These are phyloP conservation scores for Penicillium nordicum DNA, from an alignment of 2,329 filamentous ascomycete species.

Conservation along the genomic window DNA sequence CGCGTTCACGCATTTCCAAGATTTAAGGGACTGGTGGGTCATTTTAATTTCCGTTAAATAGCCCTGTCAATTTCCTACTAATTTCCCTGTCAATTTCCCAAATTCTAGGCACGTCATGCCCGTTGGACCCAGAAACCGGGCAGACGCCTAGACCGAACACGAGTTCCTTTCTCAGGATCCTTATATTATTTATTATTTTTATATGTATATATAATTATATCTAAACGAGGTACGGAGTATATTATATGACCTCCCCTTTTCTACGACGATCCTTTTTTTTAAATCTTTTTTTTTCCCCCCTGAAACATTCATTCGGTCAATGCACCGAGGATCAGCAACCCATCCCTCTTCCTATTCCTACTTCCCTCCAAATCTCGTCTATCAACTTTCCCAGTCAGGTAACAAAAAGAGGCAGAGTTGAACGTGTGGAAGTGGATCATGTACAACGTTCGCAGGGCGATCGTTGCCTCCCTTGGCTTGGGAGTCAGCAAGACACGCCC, in stretches of 20 bases:
- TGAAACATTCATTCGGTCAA: constrained; percentile 12
- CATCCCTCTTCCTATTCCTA: constrained; percentile 1
- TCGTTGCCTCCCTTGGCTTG: neutral
- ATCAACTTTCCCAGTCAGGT: neutral
- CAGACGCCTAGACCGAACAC: neutral
- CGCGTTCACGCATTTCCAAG: constrained; percentile 10
- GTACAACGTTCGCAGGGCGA: constrained; percentile 3
- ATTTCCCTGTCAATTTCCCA: neutral
- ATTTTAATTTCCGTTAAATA: neutral
- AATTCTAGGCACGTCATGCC: neutral
- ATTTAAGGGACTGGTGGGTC: constrained; percentile 24
- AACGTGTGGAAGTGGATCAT: neutral
- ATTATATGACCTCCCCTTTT: too few species aligned
- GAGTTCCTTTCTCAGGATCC: neutral
- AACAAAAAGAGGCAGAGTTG: neutral
- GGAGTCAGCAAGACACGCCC: constrained; percentile 3
- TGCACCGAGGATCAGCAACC: constrained; percentile 14
- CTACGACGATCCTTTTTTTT: too few species aligned
- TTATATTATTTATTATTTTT: neutral
- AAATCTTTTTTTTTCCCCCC: too few species aligned
- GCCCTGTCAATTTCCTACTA: neutral
- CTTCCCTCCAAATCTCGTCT: neutral
- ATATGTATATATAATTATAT: too few species aligned
- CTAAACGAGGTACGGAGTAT: too few species aligned
- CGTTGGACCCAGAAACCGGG: neutral